phyloP scores from a whole-genome alignment of 2,329 filamentous ascomycete species.

The Sordariomycetes sp. region DNA sequence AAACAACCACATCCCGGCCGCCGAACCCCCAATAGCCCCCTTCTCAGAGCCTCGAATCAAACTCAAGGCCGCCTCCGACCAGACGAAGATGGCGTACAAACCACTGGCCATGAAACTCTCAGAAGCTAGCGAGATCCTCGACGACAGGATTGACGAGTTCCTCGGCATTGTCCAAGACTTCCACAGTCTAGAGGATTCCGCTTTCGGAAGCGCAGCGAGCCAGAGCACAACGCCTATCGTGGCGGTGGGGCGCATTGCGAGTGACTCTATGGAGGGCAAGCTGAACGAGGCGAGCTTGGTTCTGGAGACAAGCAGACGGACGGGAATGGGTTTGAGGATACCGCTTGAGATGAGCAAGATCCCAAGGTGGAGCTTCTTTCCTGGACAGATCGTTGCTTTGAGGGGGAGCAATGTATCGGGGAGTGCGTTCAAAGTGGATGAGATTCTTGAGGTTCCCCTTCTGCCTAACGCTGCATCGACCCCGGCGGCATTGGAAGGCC shows the following conservation, averaged over 20 bases:
- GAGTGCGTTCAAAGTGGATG: slow-evolving; percentile 68
- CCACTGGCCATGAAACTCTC: slow-evolving; percentile 91
- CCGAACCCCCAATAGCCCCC: slow-evolving; percentile 62
- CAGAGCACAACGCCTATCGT: slow-evolving; percentile 82
- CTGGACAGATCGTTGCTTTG: slow-evolving; percentile 85
- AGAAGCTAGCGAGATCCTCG: slow-evolving; percentile 84
- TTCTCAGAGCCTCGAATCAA: slow-evolving; percentile 72
- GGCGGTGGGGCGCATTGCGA: slow-evolving; percentile 85
- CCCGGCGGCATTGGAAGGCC: slow-evolving; percentile 53
- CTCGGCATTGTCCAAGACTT: slow-evolving; percentile 62
- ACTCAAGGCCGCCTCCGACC: slow-evolving; percentile 76
- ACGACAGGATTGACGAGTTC: slow-evolving; percentile 93
- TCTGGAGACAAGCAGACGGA: slow-evolving; percentile 77
- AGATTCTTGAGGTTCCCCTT: slow-evolving; percentile 67
- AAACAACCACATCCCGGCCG: slow-evolving; percentile 61
- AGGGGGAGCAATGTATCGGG: slow-evolving; percentile 82
- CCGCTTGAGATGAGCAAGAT: slow-evolving; percentile 68
- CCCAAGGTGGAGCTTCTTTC: slow-evolving; percentile 73
- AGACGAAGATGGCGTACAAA: slow-evolving; percentile 86
- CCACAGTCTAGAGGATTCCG: slow-evolving; percentile 66
- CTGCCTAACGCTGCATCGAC: slow-evolving; percentile 66
- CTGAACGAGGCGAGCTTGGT: slow-evolving; percentile 79
- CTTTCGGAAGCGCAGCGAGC: slow-evolving; percentile 78
- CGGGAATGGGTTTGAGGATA: slow-evolving; percentile 73
- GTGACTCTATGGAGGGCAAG: slow-evolving; percentile 76